These are phyloP conservation scores for Geranium rotundifolium DNA, from an alignment of 345 rosid genomes.

Conservation along the genomic window DNA sequence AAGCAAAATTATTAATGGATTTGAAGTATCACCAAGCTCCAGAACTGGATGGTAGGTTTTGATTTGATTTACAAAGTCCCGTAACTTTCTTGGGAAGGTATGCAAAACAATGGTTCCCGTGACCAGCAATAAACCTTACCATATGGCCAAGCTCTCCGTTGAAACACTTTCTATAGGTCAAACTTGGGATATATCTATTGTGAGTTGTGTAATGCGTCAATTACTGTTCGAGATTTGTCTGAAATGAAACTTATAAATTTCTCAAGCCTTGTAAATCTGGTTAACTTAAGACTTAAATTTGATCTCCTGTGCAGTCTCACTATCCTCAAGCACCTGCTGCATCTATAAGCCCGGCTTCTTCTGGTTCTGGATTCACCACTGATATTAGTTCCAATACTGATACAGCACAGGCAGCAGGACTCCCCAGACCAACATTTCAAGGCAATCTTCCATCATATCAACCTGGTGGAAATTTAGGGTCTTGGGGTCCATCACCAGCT, in stretches of 20 bases:
- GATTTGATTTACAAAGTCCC: neutral
- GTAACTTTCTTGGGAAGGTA: neutral
- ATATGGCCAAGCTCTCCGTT: neutral
- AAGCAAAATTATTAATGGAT: neutral
- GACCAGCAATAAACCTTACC: neutral
- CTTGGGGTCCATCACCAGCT: conserved; percentile 2
- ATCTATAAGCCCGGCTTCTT: conserved; percentile 5
- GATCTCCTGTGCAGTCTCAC: conserved; percentile 7
- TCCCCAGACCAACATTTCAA: conserved; percentile 8
- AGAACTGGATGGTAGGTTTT: neutral
- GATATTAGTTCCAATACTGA: neutral
- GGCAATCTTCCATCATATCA: conserved; percentile 11
- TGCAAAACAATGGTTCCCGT: neutral
- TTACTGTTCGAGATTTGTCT: neutral
- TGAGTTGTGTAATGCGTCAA: neutral
- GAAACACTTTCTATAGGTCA: too few relatives aligned
- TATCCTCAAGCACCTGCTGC: conserved; percentile 5
- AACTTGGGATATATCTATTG: too few relatives aligned
- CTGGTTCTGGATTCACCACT: conserved; percentile 3
- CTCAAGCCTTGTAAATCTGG: neutral
- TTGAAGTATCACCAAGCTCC: neutral
- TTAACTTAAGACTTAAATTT: neutral
- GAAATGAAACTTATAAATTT: neutral
- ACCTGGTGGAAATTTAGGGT: conserved; percentile 2
- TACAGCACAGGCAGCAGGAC: neutral